Base-by-base conservation (phyloP, 805 yeast species). In the Kluyveromyces siamensis region DNA sequence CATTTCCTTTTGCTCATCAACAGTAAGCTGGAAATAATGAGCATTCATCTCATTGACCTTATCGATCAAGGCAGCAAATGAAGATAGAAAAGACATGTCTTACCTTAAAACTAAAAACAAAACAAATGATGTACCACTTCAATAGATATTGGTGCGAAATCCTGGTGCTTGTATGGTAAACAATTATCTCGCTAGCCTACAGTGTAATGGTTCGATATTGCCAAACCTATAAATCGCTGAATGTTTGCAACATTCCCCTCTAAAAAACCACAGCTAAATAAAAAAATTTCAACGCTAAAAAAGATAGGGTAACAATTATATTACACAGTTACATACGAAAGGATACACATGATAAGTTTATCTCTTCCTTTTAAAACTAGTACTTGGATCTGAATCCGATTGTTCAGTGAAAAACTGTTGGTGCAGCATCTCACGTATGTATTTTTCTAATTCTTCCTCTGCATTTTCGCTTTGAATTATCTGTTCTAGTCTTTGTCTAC, bases 381-480 rank as follows among this genome's bases (percentile, higher is more conserved):
- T 39, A 8, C 41, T 41, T 3, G 33, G 16, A 8, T 17, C 46
- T 4, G 35, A 11, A 27, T 33, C 36, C 21, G 17, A 11, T 30
- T 30, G 35, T 17, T 36, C 39, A 6, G 45, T 10, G 14, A 46
- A 27, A 39, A 78, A 62, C 44, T 83, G 83, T 44, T 77, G 75
- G 40, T 81, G 77, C 5, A 90, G 82, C 10, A 84, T 81, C 13
- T 77, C 77, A 54, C 78, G 70, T 33, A 90, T 79, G 56, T 84
- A 77, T 40, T 79, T 79, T 58, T 84, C 79, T 41, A 90, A 70
- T 27, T 80, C 84, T 53, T 80, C 87, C 62, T 89, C 96, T 2
- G 91, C 87, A 58, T 87, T 83, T 5, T 83, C 95, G 48, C 95
- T 81, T 53, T 80, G 75, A 53, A 89, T 75, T 21, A 91, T 87